These are phyloP conservation scores for Lotus japonicus DNA, from an alignment of 306 rosid genomes.

Conservation along the genomic window DNA sequence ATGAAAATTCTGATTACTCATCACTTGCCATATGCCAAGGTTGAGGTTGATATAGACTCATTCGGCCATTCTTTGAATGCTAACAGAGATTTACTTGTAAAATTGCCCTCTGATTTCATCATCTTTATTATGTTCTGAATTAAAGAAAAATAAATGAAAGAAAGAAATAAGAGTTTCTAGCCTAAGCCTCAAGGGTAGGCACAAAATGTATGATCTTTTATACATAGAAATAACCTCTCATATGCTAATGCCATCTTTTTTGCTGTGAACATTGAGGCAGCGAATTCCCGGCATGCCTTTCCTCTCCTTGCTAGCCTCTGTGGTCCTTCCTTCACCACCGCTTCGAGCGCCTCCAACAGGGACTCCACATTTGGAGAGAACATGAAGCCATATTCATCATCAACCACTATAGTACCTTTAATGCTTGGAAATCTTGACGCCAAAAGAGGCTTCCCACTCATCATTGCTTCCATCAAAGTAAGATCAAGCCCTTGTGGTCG, in stretches of 20 bases:
- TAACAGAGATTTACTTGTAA: not conserved
- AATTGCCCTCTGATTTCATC: not conserved
- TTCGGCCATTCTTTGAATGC: not conserved
- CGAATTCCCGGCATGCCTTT: conserved; percentile 51
- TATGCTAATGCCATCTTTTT: conserved; percentile 72
- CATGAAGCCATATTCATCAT: conserved; percentile 66
- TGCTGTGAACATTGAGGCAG: conserved; percentile 63
- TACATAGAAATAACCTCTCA: conserved; percentile 67
- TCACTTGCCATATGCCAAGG: not conserved
- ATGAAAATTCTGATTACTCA: not conserved
- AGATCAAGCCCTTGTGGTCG: conserved; percentile 83
- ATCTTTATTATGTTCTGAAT: conserved; percentile 1
- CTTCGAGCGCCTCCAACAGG: conserved; percentile 49
- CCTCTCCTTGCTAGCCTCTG: conserved; percentile 51
- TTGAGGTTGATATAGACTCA: not conserved
- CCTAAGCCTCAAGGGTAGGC: conserved; percentile 37
- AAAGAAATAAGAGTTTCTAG: not conserved
- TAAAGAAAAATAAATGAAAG: not conserved
- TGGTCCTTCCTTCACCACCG: conserved; percentile 50
- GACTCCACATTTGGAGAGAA: conserved; percentile 73
- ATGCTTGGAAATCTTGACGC: conserved; percentile 81
- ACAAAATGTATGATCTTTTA: conserved; percentile 49
- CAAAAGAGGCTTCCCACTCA: conserved; percentile 67
- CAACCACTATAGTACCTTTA: conserved; percentile 59
- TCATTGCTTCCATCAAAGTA: conserved; percentile 81